These are phyloP conservation scores for Exophiala sideris DNA, from an alignment of 2,329 filamentous ascomycete species.

Conservation along the genomic window DNA sequence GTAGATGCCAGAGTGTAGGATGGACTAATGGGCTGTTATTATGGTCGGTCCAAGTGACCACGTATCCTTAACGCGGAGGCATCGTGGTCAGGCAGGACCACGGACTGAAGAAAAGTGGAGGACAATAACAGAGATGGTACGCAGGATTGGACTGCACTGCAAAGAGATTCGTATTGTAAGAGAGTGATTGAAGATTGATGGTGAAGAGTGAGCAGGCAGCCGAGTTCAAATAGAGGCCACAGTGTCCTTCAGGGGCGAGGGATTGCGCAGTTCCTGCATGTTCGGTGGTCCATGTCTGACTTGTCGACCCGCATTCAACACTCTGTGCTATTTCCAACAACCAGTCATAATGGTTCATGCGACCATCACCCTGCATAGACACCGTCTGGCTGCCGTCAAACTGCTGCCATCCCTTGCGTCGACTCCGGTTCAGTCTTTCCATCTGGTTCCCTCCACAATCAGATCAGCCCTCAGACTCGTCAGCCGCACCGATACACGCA, in stretches of 20 bases:
- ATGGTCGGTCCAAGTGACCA: slow-evolving; percentile 23
- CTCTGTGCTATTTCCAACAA: slow-evolving; percentile 12
- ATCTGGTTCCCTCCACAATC: slow-evolving; percentile 1
- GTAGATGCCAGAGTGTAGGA: slow-evolving; percentile 9
- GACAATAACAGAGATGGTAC: slow-evolving; percentile 6
- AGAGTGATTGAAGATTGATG: background rate
- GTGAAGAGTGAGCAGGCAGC: slow-evolving; percentile 17
- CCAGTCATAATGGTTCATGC: slow-evolving; percentile 4
- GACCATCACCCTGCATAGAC: slow-evolving; percentile 1
- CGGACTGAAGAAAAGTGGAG: slow-evolving; percentile 11
- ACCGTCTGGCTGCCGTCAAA: background rate
- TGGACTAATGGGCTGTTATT: slow-evolving; percentile 11
- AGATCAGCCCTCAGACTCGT: slow-evolving; percentile 23
- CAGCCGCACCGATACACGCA: slow-evolving; percentile 5
- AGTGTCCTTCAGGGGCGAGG: slow-evolving; percentile 14
- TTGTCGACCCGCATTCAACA: background rate
- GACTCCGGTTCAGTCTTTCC: slow-evolving; percentile 6
- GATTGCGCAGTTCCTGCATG: too few species aligned
- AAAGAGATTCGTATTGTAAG: slow-evolving; percentile 1
- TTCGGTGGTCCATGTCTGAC: background rate
- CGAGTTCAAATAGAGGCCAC: slow-evolving; percentile 25
- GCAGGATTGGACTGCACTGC: background rate
- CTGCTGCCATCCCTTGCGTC: slow-evolving; percentile 17
- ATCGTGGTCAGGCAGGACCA: slow-evolving; percentile 19
- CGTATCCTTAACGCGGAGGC: slow-evolving; percentile 24